Conservation (phyloP, 2,329 filamentous ascomycete species). For the Apiospora arundinis region DNA sequence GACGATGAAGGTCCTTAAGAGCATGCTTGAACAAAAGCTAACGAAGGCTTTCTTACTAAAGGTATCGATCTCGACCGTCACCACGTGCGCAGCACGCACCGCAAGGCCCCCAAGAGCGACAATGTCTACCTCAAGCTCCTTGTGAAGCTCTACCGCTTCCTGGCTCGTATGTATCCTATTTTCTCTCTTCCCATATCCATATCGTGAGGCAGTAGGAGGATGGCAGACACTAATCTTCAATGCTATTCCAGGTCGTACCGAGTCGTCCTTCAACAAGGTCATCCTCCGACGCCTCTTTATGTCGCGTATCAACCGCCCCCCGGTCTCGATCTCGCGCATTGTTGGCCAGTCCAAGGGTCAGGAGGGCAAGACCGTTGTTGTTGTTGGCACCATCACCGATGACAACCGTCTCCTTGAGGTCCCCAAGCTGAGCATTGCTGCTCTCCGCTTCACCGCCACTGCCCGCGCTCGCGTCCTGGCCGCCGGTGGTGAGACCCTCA, state of each 20-base stretch:
- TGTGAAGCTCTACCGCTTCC: constrained; percentile 98
- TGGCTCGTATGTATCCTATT: constrained; percentile 74
- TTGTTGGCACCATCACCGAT: constrained; percentile 95
- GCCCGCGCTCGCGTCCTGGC: constrained; percentile 92
- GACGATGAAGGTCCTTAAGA: constrained; percentile 47
- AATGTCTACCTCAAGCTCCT: constrained; percentile 97
- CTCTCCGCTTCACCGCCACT: constrained; percentile 95
- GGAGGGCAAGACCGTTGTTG: constrained; percentile 86
- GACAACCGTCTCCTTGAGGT: constrained; percentile 92
- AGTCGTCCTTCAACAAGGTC: constrained; percentile 98
- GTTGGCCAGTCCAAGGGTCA: constrained; percentile 70
- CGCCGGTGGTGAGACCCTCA: constrained; percentile 93
- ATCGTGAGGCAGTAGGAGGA: neutral
- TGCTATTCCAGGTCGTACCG: constrained; percentile 77
- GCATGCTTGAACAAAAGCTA: constrained; percentile 72
- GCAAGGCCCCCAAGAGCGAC: constrained; percentile 96
- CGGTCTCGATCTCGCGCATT: constrained; percentile 93
- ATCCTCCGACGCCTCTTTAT: constrained; percentile 97
- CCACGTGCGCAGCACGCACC: constrained; percentile 77
- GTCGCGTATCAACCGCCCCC: constrained; percentile 97
- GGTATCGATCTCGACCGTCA: constrained; percentile 76
- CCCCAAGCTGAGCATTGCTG: constrained; percentile 92
- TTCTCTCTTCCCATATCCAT: neutral
- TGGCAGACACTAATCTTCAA: neutral
- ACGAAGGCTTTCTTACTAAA: constrained; percentile 60